Conservation (phyloP, 257 asterid genomes). For the Solanum microdontum region DNA sequence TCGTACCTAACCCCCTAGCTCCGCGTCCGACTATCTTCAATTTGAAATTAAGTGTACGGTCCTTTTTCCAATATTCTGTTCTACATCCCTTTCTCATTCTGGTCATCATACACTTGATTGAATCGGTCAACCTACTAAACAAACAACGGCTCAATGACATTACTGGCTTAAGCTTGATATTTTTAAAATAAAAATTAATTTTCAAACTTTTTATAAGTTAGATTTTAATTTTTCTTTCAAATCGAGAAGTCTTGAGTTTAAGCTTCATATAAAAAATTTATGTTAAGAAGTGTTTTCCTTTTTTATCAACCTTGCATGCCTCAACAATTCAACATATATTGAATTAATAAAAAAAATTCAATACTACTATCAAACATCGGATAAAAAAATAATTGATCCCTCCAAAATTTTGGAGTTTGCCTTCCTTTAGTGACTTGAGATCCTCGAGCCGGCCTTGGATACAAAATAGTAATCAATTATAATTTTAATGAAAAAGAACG, state of each 20-base stretch:
- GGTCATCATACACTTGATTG: neutral
- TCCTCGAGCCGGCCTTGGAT: neutral
- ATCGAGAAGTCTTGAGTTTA: too few relatives aligned
- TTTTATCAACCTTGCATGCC: neutral
- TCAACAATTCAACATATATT: neutral
- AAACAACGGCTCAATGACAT: neutral
- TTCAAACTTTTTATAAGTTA: neutral
- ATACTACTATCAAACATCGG: too few relatives aligned
- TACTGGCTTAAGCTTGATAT: neutral
- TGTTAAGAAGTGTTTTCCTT: neutral
- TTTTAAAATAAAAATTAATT: too few relatives aligned
- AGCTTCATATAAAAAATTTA: rapidly evolving
- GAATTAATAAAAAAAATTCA: neutral
- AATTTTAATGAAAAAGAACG: neutral
- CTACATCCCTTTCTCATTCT: neutral
- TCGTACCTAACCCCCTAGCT: too few relatives aligned
- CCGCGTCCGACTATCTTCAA: too few relatives aligned
- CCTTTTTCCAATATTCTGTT: neutral
- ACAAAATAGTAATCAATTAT: too few relatives aligned
- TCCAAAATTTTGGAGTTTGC: too few relatives aligned
- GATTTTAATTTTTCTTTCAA: too few relatives aligned
- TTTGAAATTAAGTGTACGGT: too few relatives aligned
- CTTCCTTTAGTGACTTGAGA: neutral
- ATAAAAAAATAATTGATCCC: neutral
- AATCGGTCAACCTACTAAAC: neutral